phyloP scores from a whole-genome alignment of 495 filamentous ascomycete species.

The Talaromyces adpressus region DNA sequence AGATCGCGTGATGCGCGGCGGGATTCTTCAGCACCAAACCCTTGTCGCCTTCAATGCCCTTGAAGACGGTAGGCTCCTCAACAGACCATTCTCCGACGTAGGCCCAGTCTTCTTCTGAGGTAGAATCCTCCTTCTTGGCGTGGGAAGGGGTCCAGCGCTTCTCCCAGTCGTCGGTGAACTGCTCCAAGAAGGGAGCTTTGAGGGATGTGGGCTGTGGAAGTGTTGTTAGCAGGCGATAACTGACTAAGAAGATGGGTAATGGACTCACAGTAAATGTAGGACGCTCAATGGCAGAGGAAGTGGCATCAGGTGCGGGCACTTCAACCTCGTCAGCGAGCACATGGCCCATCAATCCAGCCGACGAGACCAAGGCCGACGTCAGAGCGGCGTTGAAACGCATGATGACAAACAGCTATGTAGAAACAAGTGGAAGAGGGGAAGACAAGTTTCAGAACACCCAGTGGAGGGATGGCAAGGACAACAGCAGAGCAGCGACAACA shows the following conservation, averaged over 20 bases:
- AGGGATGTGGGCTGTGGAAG: constrained; percentile 65
- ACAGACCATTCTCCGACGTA: constrained; percentile 96
- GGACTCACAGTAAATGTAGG: constrained; percentile 83
- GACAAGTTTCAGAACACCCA: background rate
- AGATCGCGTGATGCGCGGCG: constrained; percentile 98
- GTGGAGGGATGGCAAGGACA: background rate
- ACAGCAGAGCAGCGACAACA: background rate
- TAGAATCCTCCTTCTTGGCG: constrained; percentile 91
- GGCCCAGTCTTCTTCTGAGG: constrained; percentile 89
- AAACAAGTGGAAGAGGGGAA: constrained; percentile 18
- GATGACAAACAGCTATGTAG: constrained; percentile 26
- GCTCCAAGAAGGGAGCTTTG: constrained; percentile 94
- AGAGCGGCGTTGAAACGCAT: constrained; percentile 73
- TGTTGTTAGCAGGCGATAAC: constrained; percentile 16
- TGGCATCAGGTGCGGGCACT: constrained; percentile 39
- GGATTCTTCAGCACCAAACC: constrained; percentile 95
- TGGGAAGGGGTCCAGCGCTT: constrained; percentile 85
- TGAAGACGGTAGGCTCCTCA: constrained; percentile 87
- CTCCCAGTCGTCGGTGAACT: constrained; percentile 96
- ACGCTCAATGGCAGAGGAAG: constrained; percentile 52
- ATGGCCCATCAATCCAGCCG: constrained; percentile 63
- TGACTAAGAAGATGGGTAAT: background rate
- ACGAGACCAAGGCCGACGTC: constrained; percentile 56
- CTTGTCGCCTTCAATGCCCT: constrained; percentile 93
- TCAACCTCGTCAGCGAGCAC: constrained; percentile 68